These are phyloP conservation scores for Dothideomycetes sp. DNA, from an alignment of 2,329 filamentous ascomycete species.

Conservation along the genomic window DNA sequence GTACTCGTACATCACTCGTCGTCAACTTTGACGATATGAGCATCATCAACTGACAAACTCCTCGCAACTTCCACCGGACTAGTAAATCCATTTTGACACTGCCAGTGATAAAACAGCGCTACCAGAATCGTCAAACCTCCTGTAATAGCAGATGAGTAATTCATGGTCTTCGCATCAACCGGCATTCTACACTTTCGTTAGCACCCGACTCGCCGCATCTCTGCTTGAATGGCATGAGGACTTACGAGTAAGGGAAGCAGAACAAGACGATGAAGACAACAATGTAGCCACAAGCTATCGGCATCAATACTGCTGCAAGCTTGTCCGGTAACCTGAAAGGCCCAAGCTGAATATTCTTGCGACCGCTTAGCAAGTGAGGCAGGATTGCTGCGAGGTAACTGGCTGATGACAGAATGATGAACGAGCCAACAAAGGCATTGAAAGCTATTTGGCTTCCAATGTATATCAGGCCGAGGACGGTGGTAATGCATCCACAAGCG, in stretches of 20 bases:
- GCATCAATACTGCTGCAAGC: constrained; percentile 44
- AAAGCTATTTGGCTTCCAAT: constrained; percentile 59
- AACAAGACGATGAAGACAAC: constrained; percentile 54
- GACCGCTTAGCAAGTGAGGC: constrained; percentile 32
- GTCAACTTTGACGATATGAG: constrained; percentile 9
- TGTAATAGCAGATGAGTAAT: constrained; percentile 33
- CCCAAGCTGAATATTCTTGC: constrained; percentile 43
- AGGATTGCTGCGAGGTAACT: constrained; percentile 58
- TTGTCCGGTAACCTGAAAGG: constrained; percentile 47
- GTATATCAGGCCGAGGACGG: constrained; percentile 54
- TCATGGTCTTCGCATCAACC: constrained; percentile 32
- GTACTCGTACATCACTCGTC: constrained; percentile 6
- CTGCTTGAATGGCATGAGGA: neutral
- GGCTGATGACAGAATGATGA: constrained; percentile 45
- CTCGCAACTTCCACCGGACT: constrained; percentile 23
- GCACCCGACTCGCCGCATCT: neutral
- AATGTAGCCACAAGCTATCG: constrained; percentile 49
- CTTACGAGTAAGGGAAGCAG: constrained; percentile 41
- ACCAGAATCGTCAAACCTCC: constrained; percentile 31
- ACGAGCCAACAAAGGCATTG: constrained; percentile 54
- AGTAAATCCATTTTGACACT: constrained; percentile 27
- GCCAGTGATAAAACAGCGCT: constrained; percentile 24
- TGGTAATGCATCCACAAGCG: constrained; percentile 40
- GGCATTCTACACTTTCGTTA: constrained; percentile 16
- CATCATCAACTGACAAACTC: neutral